Evolutionary conservation across 108 stramenopile genomes (phyloP), one percentile per base, ranked within the genome.

Genomic region (Ochromonas danica): DNA sequence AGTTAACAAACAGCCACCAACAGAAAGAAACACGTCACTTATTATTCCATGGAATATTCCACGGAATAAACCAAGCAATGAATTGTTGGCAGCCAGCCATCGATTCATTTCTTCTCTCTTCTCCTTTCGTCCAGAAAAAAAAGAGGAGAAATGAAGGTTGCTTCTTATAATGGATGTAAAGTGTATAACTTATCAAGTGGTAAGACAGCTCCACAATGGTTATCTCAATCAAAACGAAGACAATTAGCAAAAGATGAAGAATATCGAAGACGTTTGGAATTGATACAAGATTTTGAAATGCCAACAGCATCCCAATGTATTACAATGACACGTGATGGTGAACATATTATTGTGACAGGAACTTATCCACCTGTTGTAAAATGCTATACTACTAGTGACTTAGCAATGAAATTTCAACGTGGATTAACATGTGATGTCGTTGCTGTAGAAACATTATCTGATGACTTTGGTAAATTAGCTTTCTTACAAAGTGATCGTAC

Each of bases 251-350:
- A 95, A 80, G 95, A 98, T 62, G 92, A 95, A 38, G 84, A 90
- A 38, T 93, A 93, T 78, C 85, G 95, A 1, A 91, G 92, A 36
- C 88, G 99, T 1, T 92, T 99, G 77, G 96, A 98, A 65, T 87
- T 99, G 0, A 88, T 99, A 43, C 97, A 99, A 86, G 99, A 98
- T 79, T 96, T 99, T 77, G 92, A 94, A 71, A 96, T 98, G 90
- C 93, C 94, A 14, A 86, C 91, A 27, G 89, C 93, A 40, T 88
- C 92, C 0, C 87, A 91, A 40, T 89, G 88, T 78, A 63, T 98
- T 2, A 90, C 89, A 0, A 89, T 93, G 82, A 90, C 92, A 0
- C 61, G 81, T 28, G 96, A 99, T 84, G 96, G 94, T 6, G 89
- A 90, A 36, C 95, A 88, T 81, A 87, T 98, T 17, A 80, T 97